phyloP scores from a whole-genome alignment of 2,329 filamentous ascomycete genomes.

The Cladobotryum mycophilum region DNA sequence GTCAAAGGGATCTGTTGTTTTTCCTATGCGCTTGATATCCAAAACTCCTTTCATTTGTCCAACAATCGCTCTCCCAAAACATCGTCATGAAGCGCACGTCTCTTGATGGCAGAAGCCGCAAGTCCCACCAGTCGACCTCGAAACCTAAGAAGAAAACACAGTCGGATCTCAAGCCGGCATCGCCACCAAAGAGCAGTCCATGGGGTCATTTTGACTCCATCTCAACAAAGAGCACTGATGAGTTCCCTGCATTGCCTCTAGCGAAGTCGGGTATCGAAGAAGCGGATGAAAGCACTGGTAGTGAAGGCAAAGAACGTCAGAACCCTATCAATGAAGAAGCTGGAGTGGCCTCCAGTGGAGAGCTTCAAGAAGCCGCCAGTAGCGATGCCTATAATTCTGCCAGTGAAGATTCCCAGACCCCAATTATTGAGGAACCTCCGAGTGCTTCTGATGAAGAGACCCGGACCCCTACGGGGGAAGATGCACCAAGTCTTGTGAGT shows the following conservation, averaged over 20 bases:
- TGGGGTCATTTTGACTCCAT: conserved; percentile 17
- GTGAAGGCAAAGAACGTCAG: not conserved
- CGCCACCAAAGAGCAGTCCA: conserved; percentile 28
- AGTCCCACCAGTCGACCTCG: not conserved
- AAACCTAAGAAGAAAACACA: conserved; percentile 11
- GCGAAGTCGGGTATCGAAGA: not conserved
- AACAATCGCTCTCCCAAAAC: not conserved
- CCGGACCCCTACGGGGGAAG: no score
- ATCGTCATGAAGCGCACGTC: conserved; percentile 19
- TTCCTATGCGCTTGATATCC: not conserved
- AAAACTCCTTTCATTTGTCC: not conserved
- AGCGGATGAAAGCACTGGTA: not conserved
- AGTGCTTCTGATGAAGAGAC: not conserved
- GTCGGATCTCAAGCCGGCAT: conserved; percentile 24
- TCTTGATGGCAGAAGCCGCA: conserved; percentile 21
- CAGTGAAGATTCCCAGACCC: no score
- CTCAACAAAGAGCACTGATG: not conserved
- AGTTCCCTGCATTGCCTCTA: conserved; percentile 19
- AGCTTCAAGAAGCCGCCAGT: no score
- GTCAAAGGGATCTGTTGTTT: not conserved
- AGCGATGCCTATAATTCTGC: no score
- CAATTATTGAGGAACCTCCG: not conserved
- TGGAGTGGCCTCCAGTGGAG: no score
- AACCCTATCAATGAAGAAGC: not conserved
- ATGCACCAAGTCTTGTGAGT: not conserved